A percentile compares a stretch with the other conserved stretches of the same genome.
Conservation (phyloP, 2,329 filamentous ascomycete species). For the Neofusicoccum ribis region DNA sequence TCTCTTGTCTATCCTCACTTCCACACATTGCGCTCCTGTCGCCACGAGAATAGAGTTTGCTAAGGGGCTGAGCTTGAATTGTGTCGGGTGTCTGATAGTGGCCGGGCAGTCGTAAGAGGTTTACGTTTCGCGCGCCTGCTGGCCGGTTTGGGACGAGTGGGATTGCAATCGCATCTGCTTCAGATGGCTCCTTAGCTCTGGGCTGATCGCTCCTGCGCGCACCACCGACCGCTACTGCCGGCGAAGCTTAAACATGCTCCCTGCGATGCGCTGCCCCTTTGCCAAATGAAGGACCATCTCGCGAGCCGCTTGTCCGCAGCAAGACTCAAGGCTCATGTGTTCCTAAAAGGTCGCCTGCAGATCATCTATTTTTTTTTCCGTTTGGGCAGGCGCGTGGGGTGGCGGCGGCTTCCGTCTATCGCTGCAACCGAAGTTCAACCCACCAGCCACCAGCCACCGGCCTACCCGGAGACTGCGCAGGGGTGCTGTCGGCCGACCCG, state of each 20-base stretch:
- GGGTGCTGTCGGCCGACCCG: neutral
- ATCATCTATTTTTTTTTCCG: neutral
- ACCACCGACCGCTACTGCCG: slow-evolving; percentile 2
- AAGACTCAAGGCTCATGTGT: neutral
- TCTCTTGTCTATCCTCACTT: neutral
- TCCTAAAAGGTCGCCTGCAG: neutral
- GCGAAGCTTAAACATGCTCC: slow-evolving; percentile 12
- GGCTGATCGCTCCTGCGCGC: neutral
- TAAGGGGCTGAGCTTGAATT: neutral
- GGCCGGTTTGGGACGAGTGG: neutral
- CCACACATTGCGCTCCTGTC: neutral
- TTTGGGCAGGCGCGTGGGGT: neutral
- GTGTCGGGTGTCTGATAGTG: neutral
- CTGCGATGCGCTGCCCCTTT: neutral
- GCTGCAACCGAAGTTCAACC: neutral
- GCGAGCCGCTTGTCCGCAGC: slow-evolving; percentile 8
- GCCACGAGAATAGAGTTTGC: neutral
- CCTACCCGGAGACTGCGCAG: slow-evolving; percentile 5
- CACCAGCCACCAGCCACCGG: neutral
- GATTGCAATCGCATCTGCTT: slow-evolving; percentile 8
- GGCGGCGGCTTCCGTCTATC: neutral
- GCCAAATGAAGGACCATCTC: slow-evolving; percentile 11
- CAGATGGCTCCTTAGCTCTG: slow-evolving; percentile 7
- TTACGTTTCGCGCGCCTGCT: slow-evolving; percentile 9
- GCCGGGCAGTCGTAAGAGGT: neutral